Base-by-base conservation (phyloP, 169 alveolate species). In the Plasmodium falciparum region DNA sequence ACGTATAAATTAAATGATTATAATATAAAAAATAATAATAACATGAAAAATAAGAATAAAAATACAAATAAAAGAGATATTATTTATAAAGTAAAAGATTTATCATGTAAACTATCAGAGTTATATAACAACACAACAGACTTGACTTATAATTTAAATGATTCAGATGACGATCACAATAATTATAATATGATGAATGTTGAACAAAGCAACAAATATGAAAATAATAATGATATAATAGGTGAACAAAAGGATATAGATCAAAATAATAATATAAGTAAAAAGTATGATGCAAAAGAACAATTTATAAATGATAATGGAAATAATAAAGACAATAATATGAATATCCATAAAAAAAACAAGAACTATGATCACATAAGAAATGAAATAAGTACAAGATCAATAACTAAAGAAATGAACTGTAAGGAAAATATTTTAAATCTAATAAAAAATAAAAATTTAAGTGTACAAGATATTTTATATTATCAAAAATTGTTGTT, bases 331-430 rank as follows among this genome's bases (percentile, higher is more conserved):
- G 29, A 15, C n/a, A 63, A 26, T 29, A 63, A 63, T 63, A 22
- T 6, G 0, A 62, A 62, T 62, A 62, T 22, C 45, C 17, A 5
- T 7, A 62, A 15, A 7, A 22, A 24, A 5, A 13, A 33, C 33
- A 67, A 17, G n/a, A 45, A 67, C n/a, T n/a, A 26, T 0, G 75
- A 67, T 9, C 15, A 13, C 3, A 22, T 29, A 0, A n/a, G n/a
- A 7, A 26, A 45, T 39, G 43, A 33, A 15, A 56, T 5, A 4
- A 45, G 45, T 69, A 39, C 13, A 2, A 76, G 9, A 22, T 3
- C 50, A 11, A 9, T 49, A 2, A 76, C 49, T 22, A 47, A 65
- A 24, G 75, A 63, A 56, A 76, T 7, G 11, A 71, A 78, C 13
- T 15, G n/a, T 29, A 70, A 39, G n/a, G 26, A 17, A 7, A 63